Base-by-base conservation (phyloP, 2,329 filamentous ascomycete species). In the Aspergillus felis region DNA sequence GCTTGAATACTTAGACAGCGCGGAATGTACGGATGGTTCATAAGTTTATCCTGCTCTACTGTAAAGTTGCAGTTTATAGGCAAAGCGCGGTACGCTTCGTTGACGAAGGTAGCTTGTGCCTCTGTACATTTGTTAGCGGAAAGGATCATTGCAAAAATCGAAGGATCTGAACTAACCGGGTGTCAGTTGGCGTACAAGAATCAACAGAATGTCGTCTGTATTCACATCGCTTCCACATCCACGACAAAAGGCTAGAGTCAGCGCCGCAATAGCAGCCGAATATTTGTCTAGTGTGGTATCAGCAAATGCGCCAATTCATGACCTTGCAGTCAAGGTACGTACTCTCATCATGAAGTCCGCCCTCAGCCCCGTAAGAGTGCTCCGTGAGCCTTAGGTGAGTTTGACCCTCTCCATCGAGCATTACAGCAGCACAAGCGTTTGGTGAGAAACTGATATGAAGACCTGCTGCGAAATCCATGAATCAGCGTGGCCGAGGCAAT, bases 1-100 rank as follows among this genome's bases (percentile, higher is more conserved):
- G 90, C 87, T 68, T 95, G 86, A 28, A 94, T 84, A 66, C 90
- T 90, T 12, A 97, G 79, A 56, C 87, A 90, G 56, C 90, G 82
- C 59, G 91, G 88, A 49, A 97, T 82, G 38, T 86, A 81, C 3
- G 81, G 79, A 66, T 94, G 92, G 58, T 87, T 81, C 61, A 94
- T 83, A 35, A 96, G 78, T 57, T 87, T 81, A 69, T 93, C 87
- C 64, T 89, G 84, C 59, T 96, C 90, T 51, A 90, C 84, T 0
- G 91, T 89, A 68, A 92, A 95, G 74, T 97, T 93, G 50, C 92
- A 84, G 51, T 87, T 85, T 29, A 90, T 81, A 61, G 87, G 88
- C 53, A 92, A 78, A 57, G 89, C 84, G 44, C 84, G 81, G 53
- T 90, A 86, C 12, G 92, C 78, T 62, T 90, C 87, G 44, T 79